Evolutionary conservation across 2,329 filamentous ascomycete species (phyloP).

Genomic region (Nemania abortiva): DNA sequence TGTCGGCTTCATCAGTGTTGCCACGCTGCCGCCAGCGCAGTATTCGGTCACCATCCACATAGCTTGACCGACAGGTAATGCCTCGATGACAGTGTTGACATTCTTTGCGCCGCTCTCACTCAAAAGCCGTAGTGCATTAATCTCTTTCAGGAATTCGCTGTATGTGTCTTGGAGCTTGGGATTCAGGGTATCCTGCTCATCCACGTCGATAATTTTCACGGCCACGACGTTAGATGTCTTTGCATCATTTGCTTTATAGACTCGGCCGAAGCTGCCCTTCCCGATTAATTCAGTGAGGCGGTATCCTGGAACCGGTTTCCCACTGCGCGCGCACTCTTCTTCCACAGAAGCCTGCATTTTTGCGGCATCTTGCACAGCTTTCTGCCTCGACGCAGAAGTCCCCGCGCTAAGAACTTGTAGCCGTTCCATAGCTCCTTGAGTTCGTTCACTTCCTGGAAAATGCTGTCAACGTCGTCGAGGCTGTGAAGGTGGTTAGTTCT

Average conservation of each 20-base stretch:
- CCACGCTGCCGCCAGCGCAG: slow-evolving; percentile 85
- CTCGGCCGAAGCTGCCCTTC: slow-evolving; percentile 79
- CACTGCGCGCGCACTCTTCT: slow-evolving; percentile 70
- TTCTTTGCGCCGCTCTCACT: slow-evolving; percentile 81
- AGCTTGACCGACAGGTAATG: slow-evolving; percentile 79
- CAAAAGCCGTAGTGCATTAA: slow-evolving; percentile 77
- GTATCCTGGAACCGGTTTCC: slow-evolving; percentile 73
- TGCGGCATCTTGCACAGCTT: slow-evolving; percentile 75
- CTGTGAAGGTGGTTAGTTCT: slow-evolving; percentile 24
- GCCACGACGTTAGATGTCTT: slow-evolving; percentile 70
- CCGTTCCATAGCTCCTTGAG: slow-evolving; percentile 44
- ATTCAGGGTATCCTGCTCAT: slow-evolving; percentile 77
- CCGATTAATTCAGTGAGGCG: slow-evolving; percentile 79
- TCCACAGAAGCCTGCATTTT: slow-evolving; percentile 75
- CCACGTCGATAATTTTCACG: slow-evolving; percentile 87
- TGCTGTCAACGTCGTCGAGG: slow-evolving; percentile 15
- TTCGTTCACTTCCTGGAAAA: slow-evolving; percentile 19
- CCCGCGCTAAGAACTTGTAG: slow-evolving; percentile 46
- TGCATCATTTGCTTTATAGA: slow-evolving; percentile 72
- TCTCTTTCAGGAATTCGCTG: slow-evolving; percentile 76
- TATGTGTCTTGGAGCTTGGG: slow-evolving; percentile 75
- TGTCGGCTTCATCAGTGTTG: slow-evolving; percentile 77
- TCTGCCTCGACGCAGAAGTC: slow-evolving; percentile 54
- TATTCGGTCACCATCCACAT: slow-evolving; percentile 93
- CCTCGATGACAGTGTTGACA: slow-evolving; percentile 85